phyloP scores from a whole-genome alignment of 345 rosid genomes.

The Trapa incisa region DNA sequence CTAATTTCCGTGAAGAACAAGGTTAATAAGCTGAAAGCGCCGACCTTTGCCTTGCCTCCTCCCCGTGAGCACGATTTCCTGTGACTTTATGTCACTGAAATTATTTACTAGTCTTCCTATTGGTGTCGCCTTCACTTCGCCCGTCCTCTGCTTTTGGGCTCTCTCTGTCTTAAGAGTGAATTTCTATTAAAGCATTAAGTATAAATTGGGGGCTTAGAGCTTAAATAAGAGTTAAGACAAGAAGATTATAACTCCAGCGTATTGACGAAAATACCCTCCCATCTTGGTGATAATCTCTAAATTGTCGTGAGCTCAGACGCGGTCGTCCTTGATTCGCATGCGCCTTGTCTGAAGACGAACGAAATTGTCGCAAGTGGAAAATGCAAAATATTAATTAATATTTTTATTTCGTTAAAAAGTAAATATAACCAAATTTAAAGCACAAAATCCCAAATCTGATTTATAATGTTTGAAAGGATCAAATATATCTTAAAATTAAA shows the following conservation, averaged over 20 bases:
- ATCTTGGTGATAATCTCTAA: not conserved
- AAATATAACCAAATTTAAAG: too few relatives aligned
- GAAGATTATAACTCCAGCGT: not conserved
- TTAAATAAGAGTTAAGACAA: slow-evolving; percentile 4
- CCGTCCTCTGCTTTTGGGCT: not conserved
- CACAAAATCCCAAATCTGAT: too few relatives aligned
- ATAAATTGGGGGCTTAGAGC: not conserved
- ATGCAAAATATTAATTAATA: too few relatives aligned
- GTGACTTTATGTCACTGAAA: not conserved
- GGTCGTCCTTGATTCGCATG: not conserved
- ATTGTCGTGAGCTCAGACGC: slow-evolving; percentile 4
- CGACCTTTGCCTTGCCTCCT: not conserved
- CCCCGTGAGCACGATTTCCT: not conserved
- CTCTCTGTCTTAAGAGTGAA: not conserved
- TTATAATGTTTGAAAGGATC: too few relatives aligned
- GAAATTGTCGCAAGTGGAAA: not conserved
- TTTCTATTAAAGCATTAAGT: too few relatives aligned
- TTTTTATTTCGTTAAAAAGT: too few relatives aligned
- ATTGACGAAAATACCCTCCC: not conserved
- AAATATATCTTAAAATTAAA: too few relatives aligned
- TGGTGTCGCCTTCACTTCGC: not conserved
- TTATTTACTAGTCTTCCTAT: not conserved
- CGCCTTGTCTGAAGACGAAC: not conserved
- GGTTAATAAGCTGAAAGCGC: not conserved
- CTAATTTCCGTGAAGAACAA: not conserved